Evolutionary conservation across 2,329 filamentous ascomycete species (phyloP), one percentile per base, ranked within the genome.

Genomic region (Diaporthe helianthi): DNA sequence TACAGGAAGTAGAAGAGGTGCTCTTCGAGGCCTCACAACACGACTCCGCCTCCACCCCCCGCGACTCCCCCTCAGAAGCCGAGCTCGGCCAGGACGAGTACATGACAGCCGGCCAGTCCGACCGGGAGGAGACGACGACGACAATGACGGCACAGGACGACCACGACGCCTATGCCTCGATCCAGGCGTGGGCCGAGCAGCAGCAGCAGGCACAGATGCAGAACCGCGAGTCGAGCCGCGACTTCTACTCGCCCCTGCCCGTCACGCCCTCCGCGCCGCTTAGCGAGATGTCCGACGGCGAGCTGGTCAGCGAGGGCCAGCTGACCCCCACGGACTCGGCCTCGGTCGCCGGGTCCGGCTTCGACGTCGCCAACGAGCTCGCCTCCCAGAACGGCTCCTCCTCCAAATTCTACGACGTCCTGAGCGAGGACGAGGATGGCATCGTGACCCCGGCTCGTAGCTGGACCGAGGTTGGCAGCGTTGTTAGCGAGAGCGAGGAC

Each of bases 401-500:
- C 73, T 15, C 80, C 22, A 76, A 77, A 1, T 80, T 83, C 52
- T 86, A 82, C 65, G 87, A 89, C 71, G 83, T 89, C 19, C 78
- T 89, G 80, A 90, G 87, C 73, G 85, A 88, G 72, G 87, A 85
- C 73, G 86, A 86, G 38, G 77, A 79, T 12, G 87, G 86, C 36
- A 84, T 89, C 74, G 78, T 83, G 67, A 91, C 88, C 0, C 88
- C 89, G 0, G 83, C 84, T 1, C 67, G 69, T 55, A 89, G 86
- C 77, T 91, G 89, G 89, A 89, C 86, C 8, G 89, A 91, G 75
- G 84, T 91, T 17, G 89, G 87, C 70, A 90, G 88, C 72, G 84
- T 88, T 15, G 80, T 89, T 31, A 90, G 87, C 75, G 86, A 88
- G 76, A 85, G 78, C 73, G 85, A 88, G 60, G 77, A 75, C n/a